These are phyloP conservation scores for Tetrapisispora pingtungensis DNA, from an alignment of 805 yeast species.

Conservation along the genomic window DNA sequence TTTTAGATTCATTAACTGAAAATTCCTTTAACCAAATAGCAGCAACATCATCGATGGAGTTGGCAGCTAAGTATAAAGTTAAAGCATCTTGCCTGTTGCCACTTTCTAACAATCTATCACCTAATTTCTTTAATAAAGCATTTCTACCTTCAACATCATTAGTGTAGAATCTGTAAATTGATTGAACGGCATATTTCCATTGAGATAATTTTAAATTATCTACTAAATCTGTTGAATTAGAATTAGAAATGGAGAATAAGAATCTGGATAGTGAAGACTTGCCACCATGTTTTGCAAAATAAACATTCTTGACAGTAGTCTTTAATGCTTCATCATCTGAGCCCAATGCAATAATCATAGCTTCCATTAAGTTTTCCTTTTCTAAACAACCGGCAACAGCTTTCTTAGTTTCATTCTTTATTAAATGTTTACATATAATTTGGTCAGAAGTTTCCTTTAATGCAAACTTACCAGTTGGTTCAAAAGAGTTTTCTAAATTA, in stretches of 20 bases:
- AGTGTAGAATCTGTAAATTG: conserved; percentile 47
- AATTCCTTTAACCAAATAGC: conserved; percentile 78
- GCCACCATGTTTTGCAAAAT: conserved; percentile 47
- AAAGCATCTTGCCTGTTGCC: conserved; percentile 65
- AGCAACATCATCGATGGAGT: conserved; percentile 69
- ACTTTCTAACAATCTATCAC: conserved; percentile 58
- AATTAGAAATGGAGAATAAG: conserved; percentile 51
- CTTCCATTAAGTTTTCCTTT: conserved; percentile 60
- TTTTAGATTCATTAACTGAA: conserved; percentile 35
- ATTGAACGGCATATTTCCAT: conserved; percentile 76
- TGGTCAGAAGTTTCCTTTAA: conserved; percentile 38
- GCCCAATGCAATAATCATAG: conserved; percentile 68
- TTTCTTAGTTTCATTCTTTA: conserved; percentile 49
- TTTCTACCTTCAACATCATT: conserved; percentile 41
- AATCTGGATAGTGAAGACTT: conserved; percentile 56
- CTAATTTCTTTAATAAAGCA: conserved; percentile 51
- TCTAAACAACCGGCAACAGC: conserved; percentile 64
- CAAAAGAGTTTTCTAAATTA: conserved; percentile 27
- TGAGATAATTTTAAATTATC: conserved; percentile 63
- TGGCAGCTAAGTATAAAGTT: conserved; percentile 68
- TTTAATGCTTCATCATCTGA: conserved; percentile 49
- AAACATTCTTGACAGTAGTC: conserved; percentile 59
- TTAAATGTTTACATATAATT: conserved; percentile 39
- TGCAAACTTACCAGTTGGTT: conserved; percentile 48
- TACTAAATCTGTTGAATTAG: conserved; percentile 57